Conservation (phyloP, 306 rosid species). For the Cucumis cinereus region DNA sequence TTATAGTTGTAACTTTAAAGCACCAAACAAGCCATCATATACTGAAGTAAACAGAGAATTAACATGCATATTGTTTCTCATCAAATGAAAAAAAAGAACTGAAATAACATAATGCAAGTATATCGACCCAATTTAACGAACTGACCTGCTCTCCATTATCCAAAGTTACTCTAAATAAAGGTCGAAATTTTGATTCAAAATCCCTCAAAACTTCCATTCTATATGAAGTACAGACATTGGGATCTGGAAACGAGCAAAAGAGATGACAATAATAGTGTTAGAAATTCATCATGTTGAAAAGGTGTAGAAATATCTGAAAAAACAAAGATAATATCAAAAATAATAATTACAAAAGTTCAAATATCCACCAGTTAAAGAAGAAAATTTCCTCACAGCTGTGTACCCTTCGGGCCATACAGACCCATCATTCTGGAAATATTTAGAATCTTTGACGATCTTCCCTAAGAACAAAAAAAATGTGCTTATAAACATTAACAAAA, state of each 20-base stretch:
- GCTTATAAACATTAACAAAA: background rate
- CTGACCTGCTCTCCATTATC: slow-evolving; percentile 89
- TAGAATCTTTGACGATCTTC: slow-evolving; percentile 58
- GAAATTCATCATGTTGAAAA: background rate
- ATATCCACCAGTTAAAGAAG: slow-evolving; percentile 61
- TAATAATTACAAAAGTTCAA: background rate
- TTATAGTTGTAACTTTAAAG: background rate
- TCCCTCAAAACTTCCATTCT: slow-evolving; percentile 96
- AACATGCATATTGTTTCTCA: background rate
- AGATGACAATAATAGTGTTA: background rate
- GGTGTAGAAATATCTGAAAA: slow-evolving; percentile 6
- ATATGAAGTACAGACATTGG: slow-evolving; percentile 33
- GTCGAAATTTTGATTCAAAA: slow-evolving; percentile 60
- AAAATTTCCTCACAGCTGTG: slow-evolving; percentile 72
- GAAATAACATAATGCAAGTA: background rate
- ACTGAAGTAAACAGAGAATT: background rate
- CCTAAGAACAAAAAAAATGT: slow-evolving; percentile 32
- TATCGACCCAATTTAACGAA: slow-evolving; percentile 10
- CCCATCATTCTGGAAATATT: slow-evolving; percentile 47
- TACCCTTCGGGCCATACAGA: slow-evolving; percentile 92
- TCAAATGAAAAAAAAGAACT: too few species aligned
- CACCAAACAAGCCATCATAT: background rate
- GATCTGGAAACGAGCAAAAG: slow-evolving; percentile 38
- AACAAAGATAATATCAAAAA: background rate
- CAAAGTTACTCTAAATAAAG: slow-evolving; percentile 70